Conservation (phyloP, 106 monocot genomes). For the Dioscorea alata region DNA sequence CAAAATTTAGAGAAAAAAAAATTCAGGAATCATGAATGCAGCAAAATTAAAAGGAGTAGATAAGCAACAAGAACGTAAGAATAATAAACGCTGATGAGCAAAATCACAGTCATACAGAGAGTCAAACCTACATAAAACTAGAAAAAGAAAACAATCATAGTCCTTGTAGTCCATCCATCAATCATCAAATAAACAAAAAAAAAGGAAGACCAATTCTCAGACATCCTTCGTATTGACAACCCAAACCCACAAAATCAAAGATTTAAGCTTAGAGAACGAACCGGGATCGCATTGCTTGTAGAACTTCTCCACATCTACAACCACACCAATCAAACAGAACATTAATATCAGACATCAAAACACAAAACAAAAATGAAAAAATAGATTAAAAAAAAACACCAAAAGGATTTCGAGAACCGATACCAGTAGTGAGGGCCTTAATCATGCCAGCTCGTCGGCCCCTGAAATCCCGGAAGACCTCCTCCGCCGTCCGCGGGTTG, state of each 20-base stretch:
- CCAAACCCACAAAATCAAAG: background rate
- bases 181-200: too few species aligned
- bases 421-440: slow-evolving; percentile 35
- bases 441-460: slow-evolving; percentile 35
- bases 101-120: too few species aligned
- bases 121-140: too few species aligned
- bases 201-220: too few species aligned
- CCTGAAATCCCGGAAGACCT: slow-evolving; percentile 35
- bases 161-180: too few species aligned
- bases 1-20: too few species aligned
- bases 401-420: background rate
- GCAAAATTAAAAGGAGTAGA: too few species aligned
- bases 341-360: background rate
- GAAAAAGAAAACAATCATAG: too few species aligned
- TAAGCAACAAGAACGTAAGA: too few species aligned
- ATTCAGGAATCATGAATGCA: too few species aligned
- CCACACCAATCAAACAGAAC: background rate
- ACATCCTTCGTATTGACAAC: too few species aligned
- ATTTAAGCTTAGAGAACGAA: background rate
- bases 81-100: too few species aligned
- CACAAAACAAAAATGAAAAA: background rate
- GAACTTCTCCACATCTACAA: slow-evolving; percentile 35
- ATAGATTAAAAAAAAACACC: background rate
- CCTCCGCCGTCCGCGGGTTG: slow-evolving; percentile 29
- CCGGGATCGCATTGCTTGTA: slow-evolving; percentile 30